Percentiles rank a stretch among this genome's conserved stretches.
phyloP scores from a whole-genome alignment of 192 early-diverging fungal genomes.

The Pilaira anomala region DNA sequence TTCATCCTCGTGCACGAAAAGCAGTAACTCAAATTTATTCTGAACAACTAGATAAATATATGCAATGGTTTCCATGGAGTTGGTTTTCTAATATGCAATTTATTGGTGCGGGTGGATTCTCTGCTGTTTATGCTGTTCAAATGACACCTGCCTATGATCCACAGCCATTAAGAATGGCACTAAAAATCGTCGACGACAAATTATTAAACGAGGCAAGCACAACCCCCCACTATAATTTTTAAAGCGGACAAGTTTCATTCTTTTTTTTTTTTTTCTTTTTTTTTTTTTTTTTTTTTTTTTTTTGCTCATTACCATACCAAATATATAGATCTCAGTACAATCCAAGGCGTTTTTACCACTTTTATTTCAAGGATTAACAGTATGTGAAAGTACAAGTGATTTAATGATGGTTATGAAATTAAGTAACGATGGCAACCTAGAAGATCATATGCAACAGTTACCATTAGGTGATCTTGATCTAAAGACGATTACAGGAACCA shows the following conservation, averaged over 20 bases:
- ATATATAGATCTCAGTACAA: conserved; percentile 20
- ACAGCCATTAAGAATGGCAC: conserved; percentile 21
- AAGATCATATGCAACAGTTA: conserved; percentile 31
- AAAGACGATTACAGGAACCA: conserved; percentile 32
- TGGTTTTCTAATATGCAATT: conserved; percentile 38
- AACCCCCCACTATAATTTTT: background rate
- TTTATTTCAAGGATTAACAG: conserved; percentile 40
- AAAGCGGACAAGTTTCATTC: too few relatives aligned
- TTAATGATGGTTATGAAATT: conserved; percentile 44
- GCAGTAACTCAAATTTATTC: conserved; percentile 29
- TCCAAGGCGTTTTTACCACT: conserved; percentile 32
- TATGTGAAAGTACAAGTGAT: conserved; percentile 35
- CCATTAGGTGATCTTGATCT: conserved; percentile 29
- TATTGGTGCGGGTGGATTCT: conserved; percentile 36
- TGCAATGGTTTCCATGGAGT: conserved; percentile 37
- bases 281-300: background rate
- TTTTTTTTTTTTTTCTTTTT: background rate
- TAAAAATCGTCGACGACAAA: conserved; percentile 37
- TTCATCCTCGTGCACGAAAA: conserved; percentile 25
- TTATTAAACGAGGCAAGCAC: conserved; percentile 32
- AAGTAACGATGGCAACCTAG: conserved; percentile 34
- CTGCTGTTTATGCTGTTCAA: conserved; percentile 32
- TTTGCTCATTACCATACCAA: background rate
- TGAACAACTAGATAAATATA: conserved; percentile 26
- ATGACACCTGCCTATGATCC: conserved; percentile 22